A percentile compares a stretch with the other conserved stretches of the same genome.
Evolutionary conservation across 208 protist genomes (phyloP).

Genomic region (Acanthamoeba lenticulata): DNA sequence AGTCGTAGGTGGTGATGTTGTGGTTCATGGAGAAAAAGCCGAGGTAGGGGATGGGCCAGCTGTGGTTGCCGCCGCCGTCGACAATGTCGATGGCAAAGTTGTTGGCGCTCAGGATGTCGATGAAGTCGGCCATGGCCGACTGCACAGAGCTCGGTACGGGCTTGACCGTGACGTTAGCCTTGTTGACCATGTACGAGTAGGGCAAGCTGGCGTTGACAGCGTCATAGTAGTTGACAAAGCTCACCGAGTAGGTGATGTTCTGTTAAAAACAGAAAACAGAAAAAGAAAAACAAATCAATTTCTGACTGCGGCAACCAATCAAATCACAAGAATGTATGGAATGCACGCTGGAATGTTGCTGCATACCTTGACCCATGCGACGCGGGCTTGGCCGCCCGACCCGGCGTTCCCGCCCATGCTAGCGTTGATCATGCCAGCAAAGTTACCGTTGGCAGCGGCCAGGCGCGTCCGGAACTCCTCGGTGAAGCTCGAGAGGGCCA

Average conservation of each 20-base stretch:
- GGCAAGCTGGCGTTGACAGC: background rate
- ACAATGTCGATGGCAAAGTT: constrained; percentile 34
- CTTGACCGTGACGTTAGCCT: background rate
- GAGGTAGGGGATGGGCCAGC: constrained; percentile 42
- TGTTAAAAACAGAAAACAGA: background rate
- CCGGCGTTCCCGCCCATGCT: background rate
- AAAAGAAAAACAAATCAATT: background rate
- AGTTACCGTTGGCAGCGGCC: background rate
- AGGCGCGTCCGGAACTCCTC: background rate
- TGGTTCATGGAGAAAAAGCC: constrained; percentile 3
- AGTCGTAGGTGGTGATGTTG: constrained; percentile 11
- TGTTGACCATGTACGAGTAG: constrained; percentile 25
- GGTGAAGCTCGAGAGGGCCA: constrained; percentile 41
- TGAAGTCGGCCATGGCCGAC: constrained; percentile 34
- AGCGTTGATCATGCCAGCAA: background rate
- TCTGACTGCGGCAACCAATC: background rate
- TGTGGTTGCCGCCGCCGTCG: background rate
- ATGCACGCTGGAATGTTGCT: background rate
- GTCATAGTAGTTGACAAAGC: constrained; percentile 30
- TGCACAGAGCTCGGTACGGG: background rate
- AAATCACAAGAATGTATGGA: background rate
- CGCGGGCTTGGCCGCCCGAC: background rate
- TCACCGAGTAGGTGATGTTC: background rate
- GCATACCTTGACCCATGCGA: background rate
- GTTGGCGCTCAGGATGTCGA: background rate